Base-by-base conservation (phyloP, 2,329 filamentous ascomycete genomes). In the Aurifilum marmelostoma region DNA sequence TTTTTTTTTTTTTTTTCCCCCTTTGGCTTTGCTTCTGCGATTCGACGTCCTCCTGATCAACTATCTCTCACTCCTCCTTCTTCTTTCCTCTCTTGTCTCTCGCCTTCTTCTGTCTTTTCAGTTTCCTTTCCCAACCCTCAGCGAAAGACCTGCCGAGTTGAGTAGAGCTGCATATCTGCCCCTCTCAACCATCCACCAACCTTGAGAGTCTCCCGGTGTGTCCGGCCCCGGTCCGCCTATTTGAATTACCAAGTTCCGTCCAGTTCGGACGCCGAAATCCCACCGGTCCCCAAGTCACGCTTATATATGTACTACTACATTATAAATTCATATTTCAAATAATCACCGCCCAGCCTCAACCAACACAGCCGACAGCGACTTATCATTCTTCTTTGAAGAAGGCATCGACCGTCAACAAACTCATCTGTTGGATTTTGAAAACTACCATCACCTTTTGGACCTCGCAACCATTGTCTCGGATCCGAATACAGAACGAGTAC, bases 181-280 rank as follows among this genome's bases (percentile, higher is more conserved):
- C 14, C 12, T 32, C 52, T 7, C 6, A n/a, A 47, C 43, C 43
- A 47, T 18, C 41, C 18, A 18, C 52, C 24, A 32, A 27, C 52
- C 52, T 56, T 16, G 27, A 9, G 27, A 9, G 18, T n/a, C 50
- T 14, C 52, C 27, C 34, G 21, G 21, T 16, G 9, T 62, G 32
- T 37, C 59, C 59, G 59, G 34, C 16, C n/a, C 59, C 34, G 34
- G 29, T 62, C 59, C 37, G 59, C 34, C 12, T 6, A 47, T n/a
- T 18, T 29, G 24, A 56, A 56, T 7, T 29, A 29, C 21, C 56
- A 16, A 37, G 16, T 50, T 32, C 39, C 39, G 61, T 3, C 41
- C 16, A 63, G 14, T 63, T 63, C 61, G 61, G 61, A 63, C 61
- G 61, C 61, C 61, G 61, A 63, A 59, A 59, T 34, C 56, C 56